These are phyloP conservation scores for Streptanthus diversifolius DNA, from an alignment of 345 rosid genomes.

Conservation along the genomic window DNA sequence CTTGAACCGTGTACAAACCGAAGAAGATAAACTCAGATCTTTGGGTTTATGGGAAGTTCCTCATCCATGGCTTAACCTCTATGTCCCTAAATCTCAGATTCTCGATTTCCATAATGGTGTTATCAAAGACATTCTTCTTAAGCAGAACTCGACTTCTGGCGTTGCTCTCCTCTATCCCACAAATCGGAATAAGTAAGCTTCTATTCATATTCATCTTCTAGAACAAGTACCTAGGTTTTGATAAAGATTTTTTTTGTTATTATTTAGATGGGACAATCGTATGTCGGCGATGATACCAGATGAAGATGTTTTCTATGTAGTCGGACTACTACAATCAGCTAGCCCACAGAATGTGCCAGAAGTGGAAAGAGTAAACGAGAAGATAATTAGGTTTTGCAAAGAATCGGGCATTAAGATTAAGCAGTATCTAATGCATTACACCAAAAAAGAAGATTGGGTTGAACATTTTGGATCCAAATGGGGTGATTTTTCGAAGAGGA, in stretches of 20 bases:
- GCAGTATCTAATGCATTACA: constrained; percentile 62
- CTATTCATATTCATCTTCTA: constrained; percentile 4
- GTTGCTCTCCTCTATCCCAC: constrained; percentile 68
- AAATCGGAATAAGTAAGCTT: constrained; percentile 55
- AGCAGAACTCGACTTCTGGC: constrained; percentile 54
- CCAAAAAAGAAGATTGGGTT: constrained; percentile 52
- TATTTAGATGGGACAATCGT: constrained; percentile 73
- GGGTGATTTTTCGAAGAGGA: constrained; percentile 45
- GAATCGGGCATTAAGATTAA: constrained; percentile 48
- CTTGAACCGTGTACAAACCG: constrained; percentile 70
- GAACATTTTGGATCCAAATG: constrained; percentile 81
- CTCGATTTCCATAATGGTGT: constrained; percentile 58
- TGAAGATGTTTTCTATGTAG: constrained; percentile 66
- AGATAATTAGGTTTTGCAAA: constrained; percentile 54
- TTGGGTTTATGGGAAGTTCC: constrained; percentile 96
- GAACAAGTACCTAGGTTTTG: neutral
- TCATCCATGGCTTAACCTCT: constrained; percentile 98
- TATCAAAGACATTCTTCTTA: constrained; percentile 57
- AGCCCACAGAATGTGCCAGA: constrained; percentile 39
- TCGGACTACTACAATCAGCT: constrained; percentile 69
- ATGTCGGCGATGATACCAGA: constrained; percentile 72
- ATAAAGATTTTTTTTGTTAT: neutral
- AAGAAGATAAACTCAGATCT: constrained; percentile 65
- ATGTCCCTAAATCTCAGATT: constrained; percentile 68
- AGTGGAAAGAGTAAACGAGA: constrained; percentile 48